These are phyloP conservation scores for Cyanidiococcus yangmingshanensis DNA, from an alignment of 23 red algal genomes.

Conservation along the genomic window DNA sequence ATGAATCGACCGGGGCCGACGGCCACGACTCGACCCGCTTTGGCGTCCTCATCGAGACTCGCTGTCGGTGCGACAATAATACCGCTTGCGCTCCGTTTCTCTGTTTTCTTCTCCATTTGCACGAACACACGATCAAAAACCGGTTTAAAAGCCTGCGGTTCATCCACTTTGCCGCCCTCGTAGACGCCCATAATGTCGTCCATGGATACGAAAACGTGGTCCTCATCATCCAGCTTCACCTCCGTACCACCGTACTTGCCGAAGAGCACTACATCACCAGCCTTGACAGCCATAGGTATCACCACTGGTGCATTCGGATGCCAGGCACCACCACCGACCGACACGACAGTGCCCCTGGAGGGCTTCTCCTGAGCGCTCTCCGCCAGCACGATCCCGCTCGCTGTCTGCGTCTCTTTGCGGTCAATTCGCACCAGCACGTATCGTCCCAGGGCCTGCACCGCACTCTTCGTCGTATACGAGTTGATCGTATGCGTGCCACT, in stretches of 20 bases:
- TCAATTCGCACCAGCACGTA: not conserved
- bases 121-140: constrained; percentile 71
- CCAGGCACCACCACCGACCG: not conserved
- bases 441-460: not conserved
- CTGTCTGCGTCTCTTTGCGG: constrained; percentile 1
- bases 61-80: constrained; percentile 51
- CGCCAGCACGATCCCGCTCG: constrained; percentile 4
- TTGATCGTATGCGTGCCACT: constrained; percentile 1
- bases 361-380: not conserved
- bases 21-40: constrained; percentile 54
- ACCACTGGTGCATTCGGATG: constrained; percentile 10
- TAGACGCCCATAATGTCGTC: constrained; percentile 87
- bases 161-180: constrained; percentile 38
- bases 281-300: constrained; percentile 56
- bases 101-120: constrained; percentile 42
- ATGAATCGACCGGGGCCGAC: constrained; percentile 72
- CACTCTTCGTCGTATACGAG: not conserved
- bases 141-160: constrained; percentile 42
- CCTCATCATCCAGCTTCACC: constrained; percentile 62
- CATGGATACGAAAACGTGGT: constrained; percentile 73
- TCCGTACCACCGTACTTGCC: constrained; percentile 78
- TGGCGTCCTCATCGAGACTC: constrained; percentile 29
- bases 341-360: constrained; percentile 8
- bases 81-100: constrained; percentile 51
- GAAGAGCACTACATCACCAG: constrained; percentile 72